These are phyloP conservation scores for Talaromyces islandicus DNA, from an alignment of 2,329 filamentous ascomycete species.

Conservation along the genomic window DNA sequence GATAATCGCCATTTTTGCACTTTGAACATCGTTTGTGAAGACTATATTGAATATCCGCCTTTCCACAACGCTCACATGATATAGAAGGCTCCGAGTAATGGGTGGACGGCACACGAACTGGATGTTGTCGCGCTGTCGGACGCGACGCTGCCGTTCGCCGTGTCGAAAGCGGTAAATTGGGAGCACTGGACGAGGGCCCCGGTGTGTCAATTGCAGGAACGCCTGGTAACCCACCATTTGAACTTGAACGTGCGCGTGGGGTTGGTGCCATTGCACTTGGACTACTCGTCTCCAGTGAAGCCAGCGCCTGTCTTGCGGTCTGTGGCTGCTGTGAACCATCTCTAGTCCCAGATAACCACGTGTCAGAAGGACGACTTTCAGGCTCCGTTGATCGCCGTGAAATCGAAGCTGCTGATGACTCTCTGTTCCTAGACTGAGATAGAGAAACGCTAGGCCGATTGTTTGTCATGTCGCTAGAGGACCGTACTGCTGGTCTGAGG, in stretches of 20 bases:
- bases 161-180: slow-evolving; percentile 14
- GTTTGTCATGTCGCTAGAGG: slow-evolving; percentile 31
- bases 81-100: slow-evolving; percentile 66
- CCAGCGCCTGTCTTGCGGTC: slow-evolving; percentile 18
- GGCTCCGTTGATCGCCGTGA: slow-evolving; percentile 28
- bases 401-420: slow-evolving; percentile 20
- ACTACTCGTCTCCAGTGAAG: slow-evolving; percentile 17
- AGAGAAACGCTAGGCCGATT: slow-evolving; percentile 25
- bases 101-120: slow-evolving; percentile 16
- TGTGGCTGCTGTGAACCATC: slow-evolving; percentile 18
- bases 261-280: slow-evolving; percentile 9
- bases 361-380: slow-evolving; percentile 22
- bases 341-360: slow-evolving; percentile 18
- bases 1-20: slow-evolving; percentile 67
- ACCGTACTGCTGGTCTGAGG: slow-evolving; percentile 26
- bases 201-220: background rate
- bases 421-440: slow-evolving; percentile 17
- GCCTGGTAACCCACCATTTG: background rate
- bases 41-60: slow-evolving; percentile 71
- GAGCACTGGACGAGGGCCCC: slow-evolving; percentile 3
- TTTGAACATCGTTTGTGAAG: slow-evolving; percentile 75
- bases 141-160: slow-evolving; percentile 21
- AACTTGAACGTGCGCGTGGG: slow-evolving; percentile 10
- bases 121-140: slow-evolving; percentile 25
- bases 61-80: slow-evolving; percentile 65